A percentile compares a stretch with the other conserved stretches of the same genome.
Conservation (phyloP, 352 stramenopile species). For the Phytophthora pini region DNA sequence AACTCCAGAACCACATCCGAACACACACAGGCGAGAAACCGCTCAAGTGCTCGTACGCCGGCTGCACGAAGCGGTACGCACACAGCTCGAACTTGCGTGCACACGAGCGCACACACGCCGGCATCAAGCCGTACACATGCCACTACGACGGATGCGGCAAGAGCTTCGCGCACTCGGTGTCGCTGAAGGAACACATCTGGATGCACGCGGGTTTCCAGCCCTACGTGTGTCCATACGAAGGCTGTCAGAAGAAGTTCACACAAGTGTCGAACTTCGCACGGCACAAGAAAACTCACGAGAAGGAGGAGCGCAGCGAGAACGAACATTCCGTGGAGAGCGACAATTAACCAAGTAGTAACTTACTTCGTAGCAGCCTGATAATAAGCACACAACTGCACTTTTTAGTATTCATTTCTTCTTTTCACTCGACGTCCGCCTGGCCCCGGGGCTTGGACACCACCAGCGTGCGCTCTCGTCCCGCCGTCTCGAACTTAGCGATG, state of each 20-base stretch:
- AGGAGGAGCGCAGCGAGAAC: conserved; percentile 65
- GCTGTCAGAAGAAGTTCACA: conserved; percentile 91
- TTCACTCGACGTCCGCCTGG: conserved; percentile 30
- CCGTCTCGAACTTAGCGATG: conserved; percentile 58
- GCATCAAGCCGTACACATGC: conserved; percentile 92
- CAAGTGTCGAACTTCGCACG: conserved; percentile 89
- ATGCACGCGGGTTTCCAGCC: conserved; percentile 92
- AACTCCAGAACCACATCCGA: conserved; percentile 89
- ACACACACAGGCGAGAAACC: conserved; percentile 93
- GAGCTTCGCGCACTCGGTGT: conserved; percentile 91
- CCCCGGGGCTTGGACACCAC: conserved; percentile 62
- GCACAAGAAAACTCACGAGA: conserved; percentile 90
- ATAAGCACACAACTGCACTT: conserved; percentile 13
- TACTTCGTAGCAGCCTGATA: conserved; percentile 16
- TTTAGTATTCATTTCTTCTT: not conserved
- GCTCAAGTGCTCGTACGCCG: conserved; percentile 85
- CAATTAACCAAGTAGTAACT: conserved; percentile 24
- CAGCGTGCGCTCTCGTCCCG: conserved; percentile 57
- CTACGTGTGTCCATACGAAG: conserved; percentile 91
- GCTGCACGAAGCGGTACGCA: conserved; percentile 90
- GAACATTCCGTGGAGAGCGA: conserved; percentile 61
- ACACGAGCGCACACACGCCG: conserved; percentile 92
- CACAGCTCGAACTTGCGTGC: conserved; percentile 92
- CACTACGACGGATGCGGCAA: conserved; percentile 91
- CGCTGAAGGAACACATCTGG: conserved; percentile 93